Percentiles rank a stretch among this genome's conserved stretches.
phyloP scores from a whole-genome alignment of 371 early-diverging fungal genomes.

The Amoeboaphelidium occidentale region DNA sequence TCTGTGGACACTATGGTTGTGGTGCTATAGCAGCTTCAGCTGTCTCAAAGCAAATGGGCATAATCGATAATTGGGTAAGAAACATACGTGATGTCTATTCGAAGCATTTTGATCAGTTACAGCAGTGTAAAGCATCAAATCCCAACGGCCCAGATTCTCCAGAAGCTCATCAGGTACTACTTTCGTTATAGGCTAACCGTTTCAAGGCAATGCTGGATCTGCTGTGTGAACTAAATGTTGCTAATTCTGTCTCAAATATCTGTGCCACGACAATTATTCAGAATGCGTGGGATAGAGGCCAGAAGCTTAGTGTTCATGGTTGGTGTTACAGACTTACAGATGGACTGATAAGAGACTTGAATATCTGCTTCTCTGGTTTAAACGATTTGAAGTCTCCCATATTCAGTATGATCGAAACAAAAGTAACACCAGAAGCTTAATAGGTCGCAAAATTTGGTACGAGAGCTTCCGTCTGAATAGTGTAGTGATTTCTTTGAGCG shows the following conservation, averaged over 20 bases:
- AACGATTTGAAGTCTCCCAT: no score
- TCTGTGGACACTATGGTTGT: slow-evolving; percentile 74
- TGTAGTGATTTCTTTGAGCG: no score
- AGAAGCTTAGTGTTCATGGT: slow-evolving; percentile 48
- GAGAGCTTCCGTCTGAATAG: no score
- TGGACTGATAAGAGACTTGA: slow-evolving; percentile 2
- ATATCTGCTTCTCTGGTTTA: background rate
- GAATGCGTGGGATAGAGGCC: slow-evolving; percentile 54
- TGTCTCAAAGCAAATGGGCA: slow-evolving; percentile 26
- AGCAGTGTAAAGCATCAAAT: slow-evolving; percentile 2
- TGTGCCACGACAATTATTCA: slow-evolving; percentile 45
- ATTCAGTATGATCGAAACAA: no score
- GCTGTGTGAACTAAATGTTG: slow-evolving; percentile 46
- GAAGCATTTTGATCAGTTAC: slow-evolving; percentile 14
- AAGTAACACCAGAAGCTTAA: no score
- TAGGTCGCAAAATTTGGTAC: no score
- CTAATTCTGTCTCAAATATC: slow-evolving; percentile 41
- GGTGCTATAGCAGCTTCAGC: slow-evolving; percentile 52
- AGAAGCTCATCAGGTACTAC: slow-evolving; percentile 5
- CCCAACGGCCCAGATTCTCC: slow-evolving; percentile 10
- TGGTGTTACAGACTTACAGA: slow-evolving; percentile 34
- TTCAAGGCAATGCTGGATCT: background rate
- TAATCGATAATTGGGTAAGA: slow-evolving; percentile 63
- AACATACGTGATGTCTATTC: slow-evolving; percentile 11
- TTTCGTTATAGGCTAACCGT: background rate